phyloP scores from a whole-genome alignment of 805 yeast genomes.

The Starmera pachycereana region DNA sequence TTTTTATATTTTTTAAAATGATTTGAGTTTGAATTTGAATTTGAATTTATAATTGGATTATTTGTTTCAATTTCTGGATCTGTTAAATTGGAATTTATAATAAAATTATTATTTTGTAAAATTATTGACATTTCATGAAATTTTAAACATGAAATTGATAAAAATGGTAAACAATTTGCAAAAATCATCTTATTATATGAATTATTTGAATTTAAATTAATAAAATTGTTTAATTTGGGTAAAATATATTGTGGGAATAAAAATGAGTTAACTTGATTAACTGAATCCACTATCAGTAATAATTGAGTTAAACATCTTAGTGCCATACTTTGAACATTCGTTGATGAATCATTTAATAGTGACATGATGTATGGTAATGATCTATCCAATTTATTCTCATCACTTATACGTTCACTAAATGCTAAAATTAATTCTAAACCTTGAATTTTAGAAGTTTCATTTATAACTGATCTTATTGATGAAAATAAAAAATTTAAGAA shows the following conservation, averaged over 20 bases:
- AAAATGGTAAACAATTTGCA: slow-evolving; percentile 62
- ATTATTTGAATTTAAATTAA: slow-evolving; percentile 23
- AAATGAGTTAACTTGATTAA: slow-evolving; percentile 66
- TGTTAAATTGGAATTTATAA: slow-evolving; percentile 17
- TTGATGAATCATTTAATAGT: slow-evolving; percentile 59
- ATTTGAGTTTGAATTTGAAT: slow-evolving; percentile 22
- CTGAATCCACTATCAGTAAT: slow-evolving; percentile 46
- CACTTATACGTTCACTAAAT: slow-evolving; percentile 65
- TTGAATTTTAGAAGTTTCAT: slow-evolving; percentile 48
- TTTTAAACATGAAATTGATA: slow-evolving; percentile 54
- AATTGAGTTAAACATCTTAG: slow-evolving; percentile 59
- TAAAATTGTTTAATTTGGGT: slow-evolving; percentile 49
- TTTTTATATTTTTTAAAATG: slow-evolving; percentile 28
- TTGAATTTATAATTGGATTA: slow-evolving; percentile 22
- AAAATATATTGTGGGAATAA: slow-evolving; percentile 75
- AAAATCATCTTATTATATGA: slow-evolving; percentile 50
- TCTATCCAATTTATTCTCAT: slow-evolving; percentile 79
- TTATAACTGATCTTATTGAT: slow-evolving; percentile 47
- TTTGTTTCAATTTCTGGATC: slow-evolving; percentile 35
- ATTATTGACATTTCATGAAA: slow-evolving; percentile 54
- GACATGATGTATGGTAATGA: slow-evolving; percentile 70
- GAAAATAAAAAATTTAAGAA: slow-evolving; percentile 49
- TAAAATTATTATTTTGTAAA: slow-evolving; percentile 25
- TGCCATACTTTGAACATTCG: slow-evolving; percentile 58
- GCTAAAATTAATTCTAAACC: slow-evolving; percentile 73